Conservation (phyloP, 495 filamentous ascomycete species). For the Rostrohypoxylon terebratum region DNA sequence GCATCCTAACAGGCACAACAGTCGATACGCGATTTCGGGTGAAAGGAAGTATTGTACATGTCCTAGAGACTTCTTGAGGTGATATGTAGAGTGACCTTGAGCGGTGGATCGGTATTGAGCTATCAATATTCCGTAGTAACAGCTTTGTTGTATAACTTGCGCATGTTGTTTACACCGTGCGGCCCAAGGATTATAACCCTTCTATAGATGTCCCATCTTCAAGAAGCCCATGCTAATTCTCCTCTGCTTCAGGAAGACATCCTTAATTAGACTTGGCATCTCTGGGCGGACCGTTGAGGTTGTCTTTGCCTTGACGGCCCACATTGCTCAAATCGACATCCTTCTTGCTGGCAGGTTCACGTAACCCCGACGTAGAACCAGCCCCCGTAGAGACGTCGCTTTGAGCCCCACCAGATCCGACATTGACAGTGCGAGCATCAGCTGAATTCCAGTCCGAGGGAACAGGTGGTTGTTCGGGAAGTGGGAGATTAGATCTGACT, state of each 20-base stretch:
- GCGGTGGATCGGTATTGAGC: no score
- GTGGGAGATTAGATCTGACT: slow-evolving; percentile 75
- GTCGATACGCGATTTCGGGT: no score
- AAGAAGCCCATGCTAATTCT: background rate
- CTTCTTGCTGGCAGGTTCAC: slow-evolving; percentile 71
- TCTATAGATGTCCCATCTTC: background rate
- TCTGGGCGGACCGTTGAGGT: slow-evolving; percentile 61
- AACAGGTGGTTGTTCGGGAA: slow-evolving; percentile 79
- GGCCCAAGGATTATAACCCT: background rate
- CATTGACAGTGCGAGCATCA: slow-evolving; percentile 74
- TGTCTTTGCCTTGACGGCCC: slow-evolving; percentile 68
- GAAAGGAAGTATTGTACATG: no score
- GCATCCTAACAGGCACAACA: no score
- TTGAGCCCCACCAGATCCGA: slow-evolving; percentile 69
- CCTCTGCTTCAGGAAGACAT: background rate
- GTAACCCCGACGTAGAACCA: slow-evolving; percentile 64
- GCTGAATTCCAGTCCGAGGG: slow-evolving; percentile 79
- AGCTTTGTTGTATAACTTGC: background rate
- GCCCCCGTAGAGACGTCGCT: slow-evolving; percentile 66
- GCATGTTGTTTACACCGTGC: background rate
- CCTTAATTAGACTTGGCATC: slow-evolving; percentile 60
- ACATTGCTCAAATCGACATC: slow-evolving; percentile 62
- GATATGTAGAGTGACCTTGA: no score
- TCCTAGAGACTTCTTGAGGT: no score
- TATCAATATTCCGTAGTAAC: background rate